Base-by-base conservation (phyloP, 176 grass and related monocot genomes). In the Oryza nivara region DNA sequence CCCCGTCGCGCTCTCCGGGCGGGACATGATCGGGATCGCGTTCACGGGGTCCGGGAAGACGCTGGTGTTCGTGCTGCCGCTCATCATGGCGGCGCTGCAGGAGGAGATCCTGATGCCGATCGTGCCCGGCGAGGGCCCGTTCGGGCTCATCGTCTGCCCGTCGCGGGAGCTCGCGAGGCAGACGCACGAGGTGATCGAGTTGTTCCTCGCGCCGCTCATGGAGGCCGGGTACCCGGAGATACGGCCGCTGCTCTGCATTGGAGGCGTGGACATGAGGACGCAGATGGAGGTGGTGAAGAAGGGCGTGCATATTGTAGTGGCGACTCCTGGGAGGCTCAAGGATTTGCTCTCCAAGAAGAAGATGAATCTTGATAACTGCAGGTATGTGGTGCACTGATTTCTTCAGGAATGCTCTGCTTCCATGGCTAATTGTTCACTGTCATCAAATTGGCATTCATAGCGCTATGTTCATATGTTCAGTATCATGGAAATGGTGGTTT, bases 301-400 rank as follows among this genome's bases (percentile, higher is more conserved):
- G 75, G 96, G 93, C 0, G 91, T 93, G 4, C 96, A 98, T 72
- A 93, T 98, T 45, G 91, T 92, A 8, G 96, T 98, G 26, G 91
- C 96, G 10, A 98, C 89, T 0, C 96, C 96, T 40, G 96, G 96
- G 40, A 76, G 91, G 3, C 87, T 98, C n/a, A 98, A 98, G 79
- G 96, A 98, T 87, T 74, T 98, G 66, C 91, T 98, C n/a, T 87
- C 96, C 15, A 98, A 95, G 83, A 98, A 95, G 76, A 95, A 92
- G 87, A 95, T 95, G 93, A 98, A 98, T 74, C 92, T 98, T 4
- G 89, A 95, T 23, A 98, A 98, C 36, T 95, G 96, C 93, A 93
- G 96, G 95, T 95, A 54, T 19, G 49, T 2, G 8, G 41, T 43
- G 43, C 0, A 54, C 51, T 54, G 51, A 16, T 54, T 54, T 54